Conservation (phyloP, 1,284 basidiomycete genomes). For the Sanghuangporus baumii region DNA sequence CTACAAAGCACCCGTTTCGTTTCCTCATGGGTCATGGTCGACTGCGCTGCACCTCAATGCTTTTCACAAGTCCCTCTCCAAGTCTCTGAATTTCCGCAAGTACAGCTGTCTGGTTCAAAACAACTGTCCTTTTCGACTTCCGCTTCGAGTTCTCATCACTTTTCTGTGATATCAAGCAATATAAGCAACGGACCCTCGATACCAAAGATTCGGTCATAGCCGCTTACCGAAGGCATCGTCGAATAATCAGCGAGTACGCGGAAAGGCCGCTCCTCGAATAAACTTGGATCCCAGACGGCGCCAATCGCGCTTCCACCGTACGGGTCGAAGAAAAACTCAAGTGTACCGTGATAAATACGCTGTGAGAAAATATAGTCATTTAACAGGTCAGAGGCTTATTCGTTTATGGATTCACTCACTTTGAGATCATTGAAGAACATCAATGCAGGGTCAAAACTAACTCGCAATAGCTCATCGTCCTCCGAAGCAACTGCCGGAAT, state of each 20-base stretch:
- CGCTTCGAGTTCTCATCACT: slow-evolving; percentile 28
- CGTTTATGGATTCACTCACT: slow-evolving; percentile 37
- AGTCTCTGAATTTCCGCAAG: slow-evolving; percentile 77
- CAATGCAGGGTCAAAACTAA: slow-evolving; percentile 82
- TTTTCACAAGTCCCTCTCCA: slow-evolving; percentile 65
- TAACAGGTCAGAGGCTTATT: neutral
- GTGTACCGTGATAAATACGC: slow-evolving; percentile 73
- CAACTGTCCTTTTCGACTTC: slow-evolving; percentile 60
- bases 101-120: slow-evolving; percentile 66
- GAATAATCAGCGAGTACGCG: slow-evolving; percentile 83
- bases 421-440: slow-evolving; percentile 66
- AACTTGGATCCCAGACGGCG: slow-evolving; percentile 79
- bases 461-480: slow-evolving; percentile 33
- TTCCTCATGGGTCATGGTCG: neutral
- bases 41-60: slow-evolving; percentile 32
- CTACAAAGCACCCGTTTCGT: neutral
- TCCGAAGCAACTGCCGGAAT: slow-evolving; percentile 29
- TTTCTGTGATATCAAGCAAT: slow-evolving; percentile 16
- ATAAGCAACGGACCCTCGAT: neutral
- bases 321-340: slow-evolving; percentile 82
- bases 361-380: slow-evolving; percentile 26
- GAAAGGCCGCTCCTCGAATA: slow-evolving; percentile 58
- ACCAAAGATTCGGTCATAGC: slow-evolving; percentile 15
- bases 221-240: slow-evolving; percentile 46
- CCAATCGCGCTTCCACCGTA: slow-evolving; percentile 80